These are phyloP conservation scores for Rheum nobile DNA, from an alignment of 148 eudicot genomes.

Conservation along the genomic window DNA sequence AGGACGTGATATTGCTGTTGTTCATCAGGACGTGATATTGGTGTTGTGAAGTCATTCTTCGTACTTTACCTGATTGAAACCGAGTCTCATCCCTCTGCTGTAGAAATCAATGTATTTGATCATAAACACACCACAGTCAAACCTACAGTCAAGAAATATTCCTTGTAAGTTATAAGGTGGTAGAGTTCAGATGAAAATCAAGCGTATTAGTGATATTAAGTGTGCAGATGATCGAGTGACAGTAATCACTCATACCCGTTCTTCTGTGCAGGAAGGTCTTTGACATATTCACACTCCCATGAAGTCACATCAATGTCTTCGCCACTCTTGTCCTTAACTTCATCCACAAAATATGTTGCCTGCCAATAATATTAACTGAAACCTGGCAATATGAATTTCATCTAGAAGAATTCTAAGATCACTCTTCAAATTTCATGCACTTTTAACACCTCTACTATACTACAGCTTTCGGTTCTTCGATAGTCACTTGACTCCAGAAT, in stretches of 20 bases:
- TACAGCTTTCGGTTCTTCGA: not conserved
- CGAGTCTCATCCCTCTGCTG: constrained; percentile 76
- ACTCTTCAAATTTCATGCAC: no score
- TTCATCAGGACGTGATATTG: no score
- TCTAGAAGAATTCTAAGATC: no score
- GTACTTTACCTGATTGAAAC: constrained; percentile 44
- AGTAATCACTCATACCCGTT: constrained; percentile 42
- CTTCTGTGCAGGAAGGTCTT: constrained; percentile 70
- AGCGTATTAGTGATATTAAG: not conserved
- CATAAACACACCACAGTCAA: constrained; percentile 80
- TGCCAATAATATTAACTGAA: constrained; percentile 9
- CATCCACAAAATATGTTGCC: constrained; percentile 73
- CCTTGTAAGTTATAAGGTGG: not conserved
- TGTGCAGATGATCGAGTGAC: not conserved
- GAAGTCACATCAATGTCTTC: constrained; percentile 50
- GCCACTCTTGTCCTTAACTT: constrained; percentile 83
- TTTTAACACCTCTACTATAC: no score
- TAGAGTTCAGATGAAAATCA: not conserved
- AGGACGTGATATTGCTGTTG: no score
- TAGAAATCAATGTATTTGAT: constrained; percentile 86
- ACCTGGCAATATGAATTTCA: not conserved
- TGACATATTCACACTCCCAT: constrained; percentile 64
- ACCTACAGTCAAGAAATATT: not conserved
- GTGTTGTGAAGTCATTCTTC: no score
- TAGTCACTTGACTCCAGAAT: not conserved